These are phyloP conservation scores for Xylariaceae sp. DNA, from an alignment of 2,329 filamentous ascomycete genomes.

Conservation along the genomic window DNA sequence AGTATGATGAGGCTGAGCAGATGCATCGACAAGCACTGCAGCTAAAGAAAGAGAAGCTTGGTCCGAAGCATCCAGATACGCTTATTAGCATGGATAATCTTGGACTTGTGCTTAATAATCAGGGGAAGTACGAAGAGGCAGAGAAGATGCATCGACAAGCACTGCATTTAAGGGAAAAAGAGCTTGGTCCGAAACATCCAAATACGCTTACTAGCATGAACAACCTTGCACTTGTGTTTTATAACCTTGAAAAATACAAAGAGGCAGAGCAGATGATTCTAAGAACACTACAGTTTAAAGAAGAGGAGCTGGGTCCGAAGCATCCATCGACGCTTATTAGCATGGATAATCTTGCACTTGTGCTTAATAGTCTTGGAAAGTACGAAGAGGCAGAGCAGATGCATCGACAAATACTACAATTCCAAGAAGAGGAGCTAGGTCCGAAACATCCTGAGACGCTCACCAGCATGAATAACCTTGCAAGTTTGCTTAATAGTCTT, in stretches of 20 bases:
- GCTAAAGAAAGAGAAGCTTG: background rate
- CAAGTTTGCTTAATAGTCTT: no score
- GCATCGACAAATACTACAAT: background rate
- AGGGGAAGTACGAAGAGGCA: no score
- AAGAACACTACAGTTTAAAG: background rate
- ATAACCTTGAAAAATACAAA: background rate
- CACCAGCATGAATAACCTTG: background rate
- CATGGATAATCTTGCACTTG: background rate
- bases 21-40: background rate
- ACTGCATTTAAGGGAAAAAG: no score
- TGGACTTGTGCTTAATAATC: no score
- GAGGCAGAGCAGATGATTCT: no score
- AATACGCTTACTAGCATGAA: no score
- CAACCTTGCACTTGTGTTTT: no score
- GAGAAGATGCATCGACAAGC: no score
- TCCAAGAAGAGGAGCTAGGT: background rate
- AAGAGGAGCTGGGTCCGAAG: background rate
- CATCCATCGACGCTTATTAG: background rate
- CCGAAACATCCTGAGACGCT: background rate
- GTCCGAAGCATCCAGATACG: background rate
- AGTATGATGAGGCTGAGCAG: background rate
- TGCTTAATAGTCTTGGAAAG: background rate
- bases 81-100: background rate
- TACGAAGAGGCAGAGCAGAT: background rate
- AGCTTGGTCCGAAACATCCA: no score